Evolutionary conservation across 495 filamentous ascomycete genomes (phyloP), one percentile per base, ranked within the genome.

Genomic region (Penicillium goetzii): DNA sequence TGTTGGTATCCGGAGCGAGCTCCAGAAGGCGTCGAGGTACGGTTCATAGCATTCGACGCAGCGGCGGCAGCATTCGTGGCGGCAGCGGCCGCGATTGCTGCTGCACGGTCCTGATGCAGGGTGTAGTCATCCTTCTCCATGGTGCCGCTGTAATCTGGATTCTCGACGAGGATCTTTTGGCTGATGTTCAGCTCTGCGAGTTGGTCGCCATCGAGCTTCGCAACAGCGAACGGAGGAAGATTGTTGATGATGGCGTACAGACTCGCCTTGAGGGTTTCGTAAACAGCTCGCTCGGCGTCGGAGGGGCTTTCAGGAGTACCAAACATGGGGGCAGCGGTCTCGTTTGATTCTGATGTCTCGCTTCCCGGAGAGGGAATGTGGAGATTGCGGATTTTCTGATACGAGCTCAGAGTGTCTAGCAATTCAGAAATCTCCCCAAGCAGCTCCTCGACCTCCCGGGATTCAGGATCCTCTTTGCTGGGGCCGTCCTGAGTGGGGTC

Each of bases 131-230:
- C 92, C 71, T 93, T 91, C 69, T 97, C 92, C 89, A 97, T 90
- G 15, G 88, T 87, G 4, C 93, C 93, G 56, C 81, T 84, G 64
- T 90, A 90, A 69, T 90, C 86, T 43, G 86, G 88, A 26, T 80
- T 86, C 36, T 89, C 86, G 53, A 94, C 68, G 60, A 91, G 75
- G 32, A 97, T 85, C 77, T 88, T 92, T n/a, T 87, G 89, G 75
- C 90, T 93, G 69, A 97, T 86, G 59, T 88, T 90, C 12, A 97
- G 79, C 23, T 91, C 90, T 6, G 85, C 90, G 10, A 97, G 75
- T 72, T 92, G 90, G 68, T 96, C 90, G 36, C 91, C 90, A 70
- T 96, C 86, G 51, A 97, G 78, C 66, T 93, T 94, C 7, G 93
- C 86, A 52, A 97, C 88, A 10, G 91, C 90, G 72, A 92, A 93